Evolutionary conservation across 192 early-diverging fungal species (phyloP).

Genomic region (Linnemannia exigua): DNA sequence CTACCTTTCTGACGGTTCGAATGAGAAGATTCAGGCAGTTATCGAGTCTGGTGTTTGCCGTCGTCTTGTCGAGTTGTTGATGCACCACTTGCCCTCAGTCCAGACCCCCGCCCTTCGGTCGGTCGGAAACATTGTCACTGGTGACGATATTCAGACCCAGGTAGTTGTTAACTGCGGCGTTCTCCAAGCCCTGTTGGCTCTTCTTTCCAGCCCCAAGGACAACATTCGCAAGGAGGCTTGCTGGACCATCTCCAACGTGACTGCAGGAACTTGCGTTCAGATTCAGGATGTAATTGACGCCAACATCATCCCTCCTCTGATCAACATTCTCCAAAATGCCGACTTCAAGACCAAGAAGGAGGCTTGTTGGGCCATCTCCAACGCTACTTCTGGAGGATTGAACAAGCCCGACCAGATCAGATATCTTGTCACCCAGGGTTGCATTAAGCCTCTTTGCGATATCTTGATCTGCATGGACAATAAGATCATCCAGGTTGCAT

Average conservation of each 20-base stretch:
- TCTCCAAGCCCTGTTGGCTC: slow-evolving; percentile 81
- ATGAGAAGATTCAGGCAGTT: slow-evolving; percentile 98
- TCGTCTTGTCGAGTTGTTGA: slow-evolving; percentile 93
- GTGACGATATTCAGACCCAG: slow-evolving; percentile 98
- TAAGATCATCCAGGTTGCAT: slow-evolving; percentile 97
- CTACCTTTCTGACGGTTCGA: slow-evolving; percentile 97
- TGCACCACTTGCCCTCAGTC: slow-evolving; percentile 88
- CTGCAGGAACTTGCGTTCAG: slow-evolving; percentile 93
- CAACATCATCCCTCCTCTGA: slow-evolving; percentile 93
- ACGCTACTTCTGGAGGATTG: slow-evolving; percentile 95
- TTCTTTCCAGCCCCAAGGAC: slow-evolving; percentile 92
- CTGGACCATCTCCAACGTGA: slow-evolving; percentile 99
- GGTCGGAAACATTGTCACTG: slow-evolving; percentile 99
- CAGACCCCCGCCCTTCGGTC: slow-evolving; percentile 98
- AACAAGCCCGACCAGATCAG: slow-evolving; percentile 94
- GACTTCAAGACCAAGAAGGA: slow-evolving; percentile 99
- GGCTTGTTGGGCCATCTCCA: slow-evolving; percentile 99
- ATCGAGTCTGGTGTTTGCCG: slow-evolving; percentile 96
- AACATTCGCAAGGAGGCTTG: slow-evolving; percentile 99
- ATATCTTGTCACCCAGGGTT: slow-evolving; percentile 92
- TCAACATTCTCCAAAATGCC: slow-evolving; percentile 86
- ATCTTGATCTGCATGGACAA: slow-evolving; percentile 92
- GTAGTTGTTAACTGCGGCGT: slow-evolving; percentile 93
- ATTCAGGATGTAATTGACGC: slow-evolving; percentile 97
- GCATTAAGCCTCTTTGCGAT: slow-evolving; percentile 96